Evolutionary conservation across 2,329 filamentous ascomycete species (phyloP), one percentile per base, ranked within the genome.

Genomic region (Epichloe uncinata): DNA sequence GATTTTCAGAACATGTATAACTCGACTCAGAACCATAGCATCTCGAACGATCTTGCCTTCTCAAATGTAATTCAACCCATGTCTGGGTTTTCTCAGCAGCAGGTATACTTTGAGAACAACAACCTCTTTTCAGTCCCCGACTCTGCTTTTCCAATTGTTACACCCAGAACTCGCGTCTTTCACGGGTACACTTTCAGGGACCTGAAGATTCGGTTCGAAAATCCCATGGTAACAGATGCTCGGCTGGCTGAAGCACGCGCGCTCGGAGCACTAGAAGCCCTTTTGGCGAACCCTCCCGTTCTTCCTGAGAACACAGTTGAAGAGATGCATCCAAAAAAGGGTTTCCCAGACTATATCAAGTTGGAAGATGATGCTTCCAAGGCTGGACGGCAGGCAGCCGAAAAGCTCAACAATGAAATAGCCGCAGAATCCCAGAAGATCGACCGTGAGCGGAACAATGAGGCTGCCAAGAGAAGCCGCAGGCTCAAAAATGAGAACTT

Each of bases 391-490:
- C 35, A 53, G 0, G 56, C 49, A 3, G 52, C 57, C 2, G 54
- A 58, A 18, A 52, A 45, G 0, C 50, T 52, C 6, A 63, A 62
- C 50, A 63, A 67, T 47, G 12, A 43, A 5, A 58, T 66, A 37
- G 57, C 63, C 2, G 50, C 50, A 3, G 47, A 55, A 18, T 54
- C 56, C 8, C 58, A 61, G 50, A 45, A 22, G 4, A 44, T 61
- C 2, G 61, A 67, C 16, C 58, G 63, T 2, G 51, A 59, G 41
- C 57, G 67, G 4, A 70, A 70, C 57, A 70, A 69, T 52, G 51
- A 56, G 36, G 64, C 68, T 0, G 68, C 68, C 22, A 66, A 64
- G 54, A 63, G 66, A 48, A 65, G 61, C 11, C 60, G 68, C 1
- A 38, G 40, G 0, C n/a, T 56, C 40, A 62, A 58, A 50, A 30